Evolutionary conservation across 768 basidiomycete genomes (phyloP).

Genomic region (Suillus tomentosus): DNA sequence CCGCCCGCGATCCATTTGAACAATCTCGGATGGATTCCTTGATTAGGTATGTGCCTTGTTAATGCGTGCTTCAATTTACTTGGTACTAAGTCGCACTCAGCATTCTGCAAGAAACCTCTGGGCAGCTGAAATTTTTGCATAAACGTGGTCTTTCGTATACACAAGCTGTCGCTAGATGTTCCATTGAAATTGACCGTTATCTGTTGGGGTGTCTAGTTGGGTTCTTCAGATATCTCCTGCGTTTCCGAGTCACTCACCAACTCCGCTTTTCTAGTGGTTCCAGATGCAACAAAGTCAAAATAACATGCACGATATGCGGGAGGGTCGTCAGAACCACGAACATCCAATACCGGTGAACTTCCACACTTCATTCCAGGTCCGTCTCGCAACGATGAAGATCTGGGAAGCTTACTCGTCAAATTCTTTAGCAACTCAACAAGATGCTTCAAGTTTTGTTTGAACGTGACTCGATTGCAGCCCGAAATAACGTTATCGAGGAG

Average conservation of each 20-base stretch:
- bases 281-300: not conserved
- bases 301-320: not conserved
- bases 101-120: not conserved
- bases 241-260: not conserved
- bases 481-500: constrained; percentile 26
- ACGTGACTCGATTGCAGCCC: constrained; percentile 22
- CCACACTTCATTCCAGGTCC: constrained; percentile 30
- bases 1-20: not conserved
- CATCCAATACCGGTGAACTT: constrained; percentile 30
- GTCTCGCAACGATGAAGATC: not conserved
- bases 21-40: not conserved
- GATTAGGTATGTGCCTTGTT: constrained; percentile 7
- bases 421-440: constrained; percentile 25
- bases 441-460: constrained; percentile 22
- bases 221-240: not conserved
- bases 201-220: not conserved
- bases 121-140: not conserved
- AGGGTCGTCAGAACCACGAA: constrained; percentile 15
- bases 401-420: not conserved
- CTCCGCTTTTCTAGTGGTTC: not conserved
- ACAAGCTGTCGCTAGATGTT: not conserved
- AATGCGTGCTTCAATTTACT: not conserved
- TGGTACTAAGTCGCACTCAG: not conserved
- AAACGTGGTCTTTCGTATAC: not conserved
- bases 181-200: not conserved